Base-by-base conservation (phyloP, 2,329 filamentous ascomycete genomes). In the Grosmannia serpens region DNA sequence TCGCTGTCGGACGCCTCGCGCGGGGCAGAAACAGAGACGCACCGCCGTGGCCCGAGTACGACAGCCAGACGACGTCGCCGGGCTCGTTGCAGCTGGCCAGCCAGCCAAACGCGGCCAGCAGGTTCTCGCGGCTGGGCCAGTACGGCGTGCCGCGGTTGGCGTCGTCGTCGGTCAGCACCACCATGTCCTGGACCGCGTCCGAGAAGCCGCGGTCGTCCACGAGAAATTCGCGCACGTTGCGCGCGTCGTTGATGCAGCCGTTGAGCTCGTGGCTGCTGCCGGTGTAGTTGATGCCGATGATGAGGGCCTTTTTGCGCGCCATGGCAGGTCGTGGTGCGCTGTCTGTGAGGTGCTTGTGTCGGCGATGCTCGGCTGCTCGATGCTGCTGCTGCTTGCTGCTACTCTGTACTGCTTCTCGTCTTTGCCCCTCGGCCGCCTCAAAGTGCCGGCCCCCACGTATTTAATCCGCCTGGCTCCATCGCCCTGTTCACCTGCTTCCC, bases 251-350 rank as follows among this genome's bases (percentile, higher is more conserved):
- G 62, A 70, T 82, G 67, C 81, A 84, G 33, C 81, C 81, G 60
- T 77, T 72, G 50, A 84, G 74, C 70, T 83, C 76, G 53, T 79
- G 79, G 46, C 75, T 68, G 65, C 81, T 78, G 58, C 77, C 75
- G 62, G 80, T 78, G 70, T 84, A 84, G 71, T 84, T 84, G 72
- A 84, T 83, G 55, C 81, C 81, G 54, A 70, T 70, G 56, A 71
- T 62, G 55, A 71, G 65, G 38, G 70, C 68, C 57, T 71, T 71
- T 62, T 66, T 70, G 58, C 68, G 67, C 26, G 53, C 24, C 58
- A 59, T 59, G 13, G 29, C 24, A 6, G 50, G 15, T 33, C 2
- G 17, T 24, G 11, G 11, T 13, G 6, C 10, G 47, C 13, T 31
- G 41, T 35, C 6, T 41, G 31, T 27, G 29, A 27, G 33, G 29